Evolutionary conservation across 345 rosid genomes (phyloP).

Genomic region (Aurinia saxatilis): DNA sequence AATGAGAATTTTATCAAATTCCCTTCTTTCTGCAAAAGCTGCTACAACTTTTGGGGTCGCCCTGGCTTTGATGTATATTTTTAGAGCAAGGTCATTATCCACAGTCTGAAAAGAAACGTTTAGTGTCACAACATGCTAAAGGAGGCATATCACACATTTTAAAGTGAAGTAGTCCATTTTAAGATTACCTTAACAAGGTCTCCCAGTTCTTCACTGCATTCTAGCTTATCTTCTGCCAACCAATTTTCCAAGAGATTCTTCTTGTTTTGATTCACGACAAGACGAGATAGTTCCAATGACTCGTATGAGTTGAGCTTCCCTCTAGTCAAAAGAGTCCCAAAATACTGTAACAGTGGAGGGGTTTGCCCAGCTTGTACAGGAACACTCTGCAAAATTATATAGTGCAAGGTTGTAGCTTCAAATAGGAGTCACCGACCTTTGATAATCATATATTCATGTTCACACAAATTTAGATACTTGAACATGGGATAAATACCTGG

Average conservation of each 20-base stretch:
- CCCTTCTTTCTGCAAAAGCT: slow-evolving; percentile 97
- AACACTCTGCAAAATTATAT: slow-evolving; percentile 61
- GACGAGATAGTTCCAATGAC: slow-evolving; percentile 95
- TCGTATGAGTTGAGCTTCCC: slow-evolving; percentile 98
- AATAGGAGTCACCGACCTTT: neutral
- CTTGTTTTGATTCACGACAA: slow-evolving; percentile 97
- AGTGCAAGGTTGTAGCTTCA: neutral
- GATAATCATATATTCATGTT: neutral
- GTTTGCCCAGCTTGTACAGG: slow-evolving; percentile 99
- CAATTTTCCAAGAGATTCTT: slow-evolving; percentile 95
- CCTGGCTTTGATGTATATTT: slow-evolving; percentile 92
- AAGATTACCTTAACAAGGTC: slow-evolving; percentile 91
- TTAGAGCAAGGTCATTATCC: slow-evolving; percentile 95
- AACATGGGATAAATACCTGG: slow-evolving; percentile 53
- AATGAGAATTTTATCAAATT: slow-evolving; percentile 88
- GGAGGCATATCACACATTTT: slow-evolving; percentile 10
- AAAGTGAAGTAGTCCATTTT: neutral
- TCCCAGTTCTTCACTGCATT: slow-evolving; percentile 98
- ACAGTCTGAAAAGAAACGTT: slow-evolving; percentile 60
- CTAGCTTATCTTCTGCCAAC: slow-evolving; percentile 98
- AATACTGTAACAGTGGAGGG: slow-evolving; percentile 94
- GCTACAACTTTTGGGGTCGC: slow-evolving; percentile 99
- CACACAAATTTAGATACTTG: neutral
- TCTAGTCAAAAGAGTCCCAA: slow-evolving; percentile 87
- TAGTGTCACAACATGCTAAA: neutral